phyloP scores from a whole-genome alignment of 2,329 filamentous ascomycete genomes.

The Leptodontidium sp. region DNA sequence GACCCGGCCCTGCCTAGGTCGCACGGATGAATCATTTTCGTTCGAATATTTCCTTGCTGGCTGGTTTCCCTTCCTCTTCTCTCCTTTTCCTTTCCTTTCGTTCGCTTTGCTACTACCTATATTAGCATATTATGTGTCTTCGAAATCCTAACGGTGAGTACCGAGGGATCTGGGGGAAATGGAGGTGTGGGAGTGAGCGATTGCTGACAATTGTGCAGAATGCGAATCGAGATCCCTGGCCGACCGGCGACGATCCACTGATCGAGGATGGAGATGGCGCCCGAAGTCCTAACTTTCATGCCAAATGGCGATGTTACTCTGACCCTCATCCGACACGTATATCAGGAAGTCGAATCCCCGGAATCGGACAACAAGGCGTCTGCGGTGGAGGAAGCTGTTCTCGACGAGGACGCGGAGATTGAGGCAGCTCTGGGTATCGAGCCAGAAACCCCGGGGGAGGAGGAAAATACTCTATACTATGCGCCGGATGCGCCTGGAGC shows the following conservation, averaged over 20 bases:
- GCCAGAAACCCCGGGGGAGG: conserved; percentile 25
- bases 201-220: conserved; percentile 18
- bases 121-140: conserved; percentile 24
- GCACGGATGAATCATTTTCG: conserved; percentile 19
- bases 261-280: conserved; percentile 33
- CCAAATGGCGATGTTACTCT: conserved; percentile 41
- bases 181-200: not conserved
- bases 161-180: not conserved
- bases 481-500: conserved; percentile 37
- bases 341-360: conserved; percentile 23
- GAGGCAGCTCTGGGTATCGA: conserved; percentile 25
- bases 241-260: conserved; percentile 16
- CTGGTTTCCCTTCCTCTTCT: not conserved
- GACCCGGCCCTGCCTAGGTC: not conserved
- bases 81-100: not conserved
- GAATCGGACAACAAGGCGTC: conserved; percentile 6
- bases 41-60: conserved; percentile 11
- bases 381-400: conserved; percentile 10
- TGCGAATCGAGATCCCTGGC: conserved; percentile 22
- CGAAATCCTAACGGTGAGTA: conserved; percentile 22
- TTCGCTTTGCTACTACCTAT: conserved; percentile 8
- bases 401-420: conserved; percentile 32
- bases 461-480: conserved; percentile 35
- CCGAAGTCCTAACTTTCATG: conserved; percentile 39
- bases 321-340: conserved; percentile 33